These are phyloP conservation scores for Pelargonium cotyledonis DNA, from an alignment of 441 rosid genomes.

Conservation along the genomic window DNA sequence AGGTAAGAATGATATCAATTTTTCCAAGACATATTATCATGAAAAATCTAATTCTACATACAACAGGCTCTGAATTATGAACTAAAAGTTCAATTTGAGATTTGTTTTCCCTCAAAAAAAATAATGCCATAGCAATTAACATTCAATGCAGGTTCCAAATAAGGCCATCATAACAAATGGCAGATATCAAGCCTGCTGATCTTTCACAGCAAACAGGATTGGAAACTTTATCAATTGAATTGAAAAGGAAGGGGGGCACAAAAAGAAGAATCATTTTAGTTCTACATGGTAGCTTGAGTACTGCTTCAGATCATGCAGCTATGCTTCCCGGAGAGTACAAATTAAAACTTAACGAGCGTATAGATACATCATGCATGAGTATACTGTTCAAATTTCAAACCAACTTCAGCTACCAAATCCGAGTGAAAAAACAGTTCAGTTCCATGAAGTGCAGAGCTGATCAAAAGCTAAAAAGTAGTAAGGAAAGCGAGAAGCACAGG, in stretches of 20 bases:
- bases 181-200: neutral
- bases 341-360: neutral
- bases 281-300: neutral
- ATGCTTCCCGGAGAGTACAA: neutral
- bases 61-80: neutral
- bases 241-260: neutral
- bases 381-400: neutral
- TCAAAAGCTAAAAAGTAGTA: neutral
- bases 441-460: neutral
- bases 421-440: no score
- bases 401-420: neutral
- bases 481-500: neutral
- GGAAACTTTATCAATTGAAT: neutral
- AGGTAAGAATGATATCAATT: neutral
- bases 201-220: neutral
- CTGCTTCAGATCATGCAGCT: neutral
- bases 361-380: neutral
- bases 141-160: neutral
- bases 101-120: no score
- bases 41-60: neutral
- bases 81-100: neutral
- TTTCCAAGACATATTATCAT: neutral
- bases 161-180: neutral
- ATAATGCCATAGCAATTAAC: neutral
- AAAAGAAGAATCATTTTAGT: neutral